Evolutionary conservation across 163 green algal species (phyloP).

Genomic region (Coccomyxa subellipsoidea): DNA sequence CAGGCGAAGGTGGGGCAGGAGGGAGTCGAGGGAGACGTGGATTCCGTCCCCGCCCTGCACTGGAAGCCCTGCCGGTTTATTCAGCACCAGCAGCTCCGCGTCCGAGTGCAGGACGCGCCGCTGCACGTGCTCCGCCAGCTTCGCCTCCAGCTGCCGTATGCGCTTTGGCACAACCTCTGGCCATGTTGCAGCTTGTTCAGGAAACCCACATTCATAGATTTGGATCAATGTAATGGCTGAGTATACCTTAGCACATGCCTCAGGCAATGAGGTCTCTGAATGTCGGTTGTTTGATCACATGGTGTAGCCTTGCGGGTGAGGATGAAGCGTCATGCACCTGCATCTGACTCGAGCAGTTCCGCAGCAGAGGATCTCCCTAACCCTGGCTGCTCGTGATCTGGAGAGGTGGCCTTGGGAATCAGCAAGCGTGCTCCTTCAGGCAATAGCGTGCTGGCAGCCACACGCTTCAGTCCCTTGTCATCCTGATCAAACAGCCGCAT

Average conservation of each 20-base stretch:
- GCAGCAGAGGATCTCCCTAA: not conserved
- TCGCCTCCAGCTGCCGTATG: not conserved
- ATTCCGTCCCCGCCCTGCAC: conserved; percentile 38
- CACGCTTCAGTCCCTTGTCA: not conserved
- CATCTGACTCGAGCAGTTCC: not conserved
- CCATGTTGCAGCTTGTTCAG: too few species aligned
- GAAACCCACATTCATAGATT: too few species aligned
- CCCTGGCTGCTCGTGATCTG: not conserved
- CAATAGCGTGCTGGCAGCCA: not conserved
- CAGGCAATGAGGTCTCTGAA: too few species aligned
- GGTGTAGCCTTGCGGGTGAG: not conserved
- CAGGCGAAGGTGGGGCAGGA: conserved; percentile 1
- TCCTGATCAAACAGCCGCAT: not conserved
- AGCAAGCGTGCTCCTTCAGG: conserved; percentile 7
- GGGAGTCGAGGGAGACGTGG: not conserved
- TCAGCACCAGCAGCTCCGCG: conserved; percentile 46
- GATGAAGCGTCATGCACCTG: not conserved
- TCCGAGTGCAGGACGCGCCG: conserved; percentile 23
- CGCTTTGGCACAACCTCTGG: not conserved
- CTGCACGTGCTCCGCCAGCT: conserved; percentile 7
- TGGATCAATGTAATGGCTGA: too few species aligned
- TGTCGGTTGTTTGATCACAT: not conserved
- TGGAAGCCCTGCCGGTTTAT: conserved; percentile 51
- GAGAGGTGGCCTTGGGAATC: not conserved
- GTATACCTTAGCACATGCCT: too few species aligned